Evolutionary conservation across 2,329 filamentous ascomycete species (phyloP), one percentile per base, ranked within the genome.

Genomic region (Mariannaea elegans): DNA sequence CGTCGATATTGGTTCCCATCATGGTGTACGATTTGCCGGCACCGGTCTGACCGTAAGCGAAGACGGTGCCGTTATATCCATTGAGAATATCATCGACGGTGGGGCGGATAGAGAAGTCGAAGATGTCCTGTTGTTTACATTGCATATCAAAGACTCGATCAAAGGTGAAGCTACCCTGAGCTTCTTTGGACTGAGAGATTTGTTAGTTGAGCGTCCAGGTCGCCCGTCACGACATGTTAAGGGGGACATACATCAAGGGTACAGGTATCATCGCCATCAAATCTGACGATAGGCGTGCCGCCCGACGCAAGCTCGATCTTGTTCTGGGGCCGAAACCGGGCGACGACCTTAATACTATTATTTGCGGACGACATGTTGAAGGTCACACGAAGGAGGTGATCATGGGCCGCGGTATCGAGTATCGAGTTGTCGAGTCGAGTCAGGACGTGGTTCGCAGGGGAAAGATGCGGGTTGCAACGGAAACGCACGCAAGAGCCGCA

Each of bases 11-110:
- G 49, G 91, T 77, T 38, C 77, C 77, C 77, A 78, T 79, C 95
- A 99, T 99, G 52, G 95, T 98, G 77, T 97, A 98, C 19, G 95
- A 98, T 83, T 99, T 99, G 83, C 95, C 95, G 12, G 94, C 94
- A 77, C 95, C 95, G 1, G 95, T 99, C 83, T 98, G 95, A 67
- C 95, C 95, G 76, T 99, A 99, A 64, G 95, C 95, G 72, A 99
- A 98, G 69, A 99, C 94, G 13, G 94, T 98, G 75, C 94, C 95
- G 81, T 99, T 99, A 86, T 99, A 99, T 66, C 95, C 95, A 79
- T 98, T 97, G 67, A 99, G 85, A 69, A 99, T 97, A 76, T 98
- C 95, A 81, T 98, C 94, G 69, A 99, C 95, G 18, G 95, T 98
- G 23, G 92, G 87, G 66, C 91, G 90, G 77, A 99, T 98, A 39